Base-by-base conservation (phyloP, 208 protist genomes). In the Acanthamoeba rhysodes region DNA sequence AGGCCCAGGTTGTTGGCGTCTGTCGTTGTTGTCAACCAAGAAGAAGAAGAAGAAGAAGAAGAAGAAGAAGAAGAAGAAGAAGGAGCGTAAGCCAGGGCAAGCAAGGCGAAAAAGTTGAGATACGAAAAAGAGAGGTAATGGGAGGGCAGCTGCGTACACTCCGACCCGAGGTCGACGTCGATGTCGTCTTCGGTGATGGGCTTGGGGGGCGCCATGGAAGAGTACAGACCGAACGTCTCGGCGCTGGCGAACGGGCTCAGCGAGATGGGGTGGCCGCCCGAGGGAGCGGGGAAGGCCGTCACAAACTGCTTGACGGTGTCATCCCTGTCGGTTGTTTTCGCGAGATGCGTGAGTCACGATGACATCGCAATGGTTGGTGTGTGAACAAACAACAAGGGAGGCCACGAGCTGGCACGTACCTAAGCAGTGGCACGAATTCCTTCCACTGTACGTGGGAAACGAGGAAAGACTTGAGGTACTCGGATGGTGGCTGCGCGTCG, bases 161-260 rank as follows among this genome's bases (percentile, higher is more conserved):
- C 45, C 9, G 85, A 91, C 8, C 85, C 85, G 85, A 91, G 50
- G n/a, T 91, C 85, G 8, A 91, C 45, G 41, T 91, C 85, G 22
- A 91, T 22, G 24, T 91, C 85, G 57, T 91, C 85, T 10, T 18
- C 4, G 4, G 85, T 91, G 85, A 91, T 91, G 57, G 85, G 85
- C 45, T 91, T 91, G 4, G 85, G 32, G 9, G 45, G 45, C 18
- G 59, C 85, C 53, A 59, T 66, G 27, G 45, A 68, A 24, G 53
- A 59, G 85, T 91, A 91, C 50, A 91, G 29, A n/a, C 85, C 85
- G 53, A 91, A 91, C 18, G 53, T 91, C n/a, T 91, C 85, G 29
- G 45, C 53, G 45, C 45, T 70, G 48, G 57, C 53, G 34, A 91
- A 91, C 29, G 85, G 85, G 59, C 57, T 59, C 29, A 91, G 45